These are phyloP conservation scores for Rhodomyrtus psidioides DNA, from an alignment of 441 rosid species.

Conservation along the genomic window DNA sequence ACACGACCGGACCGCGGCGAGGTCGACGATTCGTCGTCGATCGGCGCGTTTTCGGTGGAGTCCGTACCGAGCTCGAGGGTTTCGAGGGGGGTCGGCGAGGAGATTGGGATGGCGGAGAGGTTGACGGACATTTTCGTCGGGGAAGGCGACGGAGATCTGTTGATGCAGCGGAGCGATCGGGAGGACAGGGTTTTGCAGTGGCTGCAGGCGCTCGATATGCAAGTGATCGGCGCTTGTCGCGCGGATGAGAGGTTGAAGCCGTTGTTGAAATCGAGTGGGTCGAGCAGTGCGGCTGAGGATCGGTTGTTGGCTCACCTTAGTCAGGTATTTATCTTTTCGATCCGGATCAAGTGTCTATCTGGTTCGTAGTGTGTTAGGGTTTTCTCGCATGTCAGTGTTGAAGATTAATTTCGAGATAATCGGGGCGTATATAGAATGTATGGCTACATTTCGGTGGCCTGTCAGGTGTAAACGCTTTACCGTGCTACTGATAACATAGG, in stretches of 20 bases:
- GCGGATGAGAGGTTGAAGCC: constrained; percentile 94
- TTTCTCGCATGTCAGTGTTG: neutral
- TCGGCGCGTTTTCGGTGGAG: constrained; percentile 27
- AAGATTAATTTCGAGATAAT: neutral
- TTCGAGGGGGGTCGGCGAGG: constrained; percentile 9
- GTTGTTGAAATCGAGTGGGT: constrained; percentile 56
- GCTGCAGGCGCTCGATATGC: constrained; percentile 88
- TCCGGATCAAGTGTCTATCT: neutral
- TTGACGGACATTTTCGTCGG: constrained; percentile 41
- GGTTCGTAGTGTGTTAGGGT: neutral
- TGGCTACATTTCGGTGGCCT: neutral
- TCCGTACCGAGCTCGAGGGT: constrained; percentile 18
- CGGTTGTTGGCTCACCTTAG: constrained; percentile 70
- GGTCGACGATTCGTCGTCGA: constrained; percentile 16
- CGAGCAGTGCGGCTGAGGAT: constrained; percentile 69
- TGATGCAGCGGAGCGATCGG: constrained; percentile 51
- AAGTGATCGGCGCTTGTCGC: constrained; percentile 88
- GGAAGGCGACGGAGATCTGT: constrained; percentile 55
- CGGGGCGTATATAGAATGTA: neutral
- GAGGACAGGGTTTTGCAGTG: constrained; percentile 77
- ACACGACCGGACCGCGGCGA: constrained; percentile 35
- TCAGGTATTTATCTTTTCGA: constrained; percentile 39
- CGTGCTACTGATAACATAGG: neutral
- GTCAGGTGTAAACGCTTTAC: neutral
- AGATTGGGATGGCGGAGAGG: constrained; percentile 42